Evolutionary conservation across 768 basidiomycete species (phyloP).

Genomic region (Rhodotorula kratochvilovae): DNA sequence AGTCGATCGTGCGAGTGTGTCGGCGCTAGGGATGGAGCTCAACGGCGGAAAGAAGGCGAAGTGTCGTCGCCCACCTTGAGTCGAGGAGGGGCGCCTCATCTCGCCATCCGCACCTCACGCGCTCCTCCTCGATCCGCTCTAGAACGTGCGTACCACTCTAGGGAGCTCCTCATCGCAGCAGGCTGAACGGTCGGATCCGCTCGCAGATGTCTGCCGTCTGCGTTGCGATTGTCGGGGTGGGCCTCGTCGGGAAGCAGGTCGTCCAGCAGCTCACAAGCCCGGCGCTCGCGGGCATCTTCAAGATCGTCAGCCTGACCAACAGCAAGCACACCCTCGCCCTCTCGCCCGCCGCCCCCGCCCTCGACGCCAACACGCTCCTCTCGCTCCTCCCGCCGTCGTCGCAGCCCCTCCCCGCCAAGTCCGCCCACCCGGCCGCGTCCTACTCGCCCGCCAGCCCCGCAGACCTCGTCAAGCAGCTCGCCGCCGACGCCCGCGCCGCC

Average conservation of each 20-base stretch:
- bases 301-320: slow-evolving; percentile 50
- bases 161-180: background rate
- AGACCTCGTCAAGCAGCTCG: slow-evolving; percentile 36
- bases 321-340: slow-evolving; percentile 48
- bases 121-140: too few species aligned
- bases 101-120: too few species aligned
- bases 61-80: too few species aligned
- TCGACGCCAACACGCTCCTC: slow-evolving; percentile 36
- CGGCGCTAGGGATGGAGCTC: too few species aligned
- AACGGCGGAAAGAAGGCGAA: too few species aligned
- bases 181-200: background rate
- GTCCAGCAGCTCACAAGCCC: slow-evolving; percentile 73
- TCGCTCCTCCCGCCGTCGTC: slow-evolving; percentile 43
- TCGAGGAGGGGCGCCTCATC: too few species aligned
- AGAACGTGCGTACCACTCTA: too few species aligned
- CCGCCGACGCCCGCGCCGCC: slow-evolving; percentile 22
- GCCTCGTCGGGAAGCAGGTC: slow-evolving; percentile 81
- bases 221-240: slow-evolving; percentile 85
- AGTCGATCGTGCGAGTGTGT: too few species aligned
- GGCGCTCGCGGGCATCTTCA: slow-evolving; percentile 49
- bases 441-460: slow-evolving; percentile 32
- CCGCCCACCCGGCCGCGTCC: slow-evolving; percentile 42
- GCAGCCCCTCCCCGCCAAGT: slow-evolving; percentile 41
- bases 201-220: slow-evolving; percentile 22
- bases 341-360: slow-evolving; percentile 36